Evolutionary conservation across 1,284 basidiomycete genomes (phyloP).

Genomic region (Ustilago hordei): DNA sequence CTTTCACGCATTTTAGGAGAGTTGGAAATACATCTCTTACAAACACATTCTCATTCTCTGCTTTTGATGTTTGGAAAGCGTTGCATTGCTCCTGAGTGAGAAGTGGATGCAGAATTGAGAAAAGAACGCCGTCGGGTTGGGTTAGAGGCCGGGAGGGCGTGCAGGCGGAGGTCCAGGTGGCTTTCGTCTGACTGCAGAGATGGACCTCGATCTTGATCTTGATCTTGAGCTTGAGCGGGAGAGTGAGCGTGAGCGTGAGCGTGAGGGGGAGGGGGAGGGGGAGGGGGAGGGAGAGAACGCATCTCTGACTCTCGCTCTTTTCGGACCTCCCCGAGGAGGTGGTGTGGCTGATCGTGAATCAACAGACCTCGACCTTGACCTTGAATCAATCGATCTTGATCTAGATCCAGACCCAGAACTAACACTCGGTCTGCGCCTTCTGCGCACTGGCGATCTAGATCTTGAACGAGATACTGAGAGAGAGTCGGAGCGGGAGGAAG

Average conservation of each 20-base stretch:
- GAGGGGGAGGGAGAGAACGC: slow-evolving; percentile 23
- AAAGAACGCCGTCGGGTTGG: background rate
- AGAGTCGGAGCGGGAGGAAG: slow-evolving; percentile 18
- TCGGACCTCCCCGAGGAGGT: background rate
- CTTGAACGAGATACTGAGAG: slow-evolving; percentile 10
- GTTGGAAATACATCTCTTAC: background rate
- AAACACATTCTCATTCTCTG: no score
- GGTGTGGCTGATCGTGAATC: background rate
- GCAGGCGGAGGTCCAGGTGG: slow-evolving; percentile 42
- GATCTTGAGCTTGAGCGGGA: background rate
- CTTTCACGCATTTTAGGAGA: background rate
- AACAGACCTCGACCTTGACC: no score
- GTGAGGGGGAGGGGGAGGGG: background rate
- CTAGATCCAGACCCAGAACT: slow-evolving; percentile 16
- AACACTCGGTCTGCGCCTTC: background rate
- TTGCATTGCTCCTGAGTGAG: background rate
- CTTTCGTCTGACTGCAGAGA: slow-evolving; percentile 5
- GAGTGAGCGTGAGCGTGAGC: slow-evolving; percentile 4
- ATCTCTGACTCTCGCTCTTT: slow-evolving; percentile 6
- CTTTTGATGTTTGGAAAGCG: no score
- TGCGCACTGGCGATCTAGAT: background rate
- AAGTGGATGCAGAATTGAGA: background rate
- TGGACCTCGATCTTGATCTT: slow-evolving; percentile 16
- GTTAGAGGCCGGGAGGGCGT: slow-evolving; percentile 42
- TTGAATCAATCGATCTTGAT: slow-evolving; percentile 5